A percentile compares a stretch with the other conserved stretches of the same genome.
These are phyloP conservation scores for Trametes cubensis DNA, from an alignment of 768 basidiomycete species.

Conservation along the genomic window DNA sequence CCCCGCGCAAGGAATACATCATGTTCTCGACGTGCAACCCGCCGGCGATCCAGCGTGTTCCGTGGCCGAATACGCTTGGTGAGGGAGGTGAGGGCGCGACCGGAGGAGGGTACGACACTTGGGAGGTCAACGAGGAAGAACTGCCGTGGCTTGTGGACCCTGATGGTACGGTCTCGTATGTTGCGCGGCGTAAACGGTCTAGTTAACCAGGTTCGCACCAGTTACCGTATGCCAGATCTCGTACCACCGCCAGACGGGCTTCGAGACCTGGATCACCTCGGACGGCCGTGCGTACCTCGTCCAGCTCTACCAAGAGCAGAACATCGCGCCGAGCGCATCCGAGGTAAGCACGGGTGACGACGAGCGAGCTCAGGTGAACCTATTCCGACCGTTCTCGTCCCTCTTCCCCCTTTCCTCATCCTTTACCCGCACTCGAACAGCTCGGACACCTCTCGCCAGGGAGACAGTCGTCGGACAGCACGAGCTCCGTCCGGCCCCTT, in stretches of 20 bases:
- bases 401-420: background rate
- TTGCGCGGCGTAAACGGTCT: background rate
- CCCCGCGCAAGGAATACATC: constrained; percentile 69
- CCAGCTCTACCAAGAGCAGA: constrained; percentile 52
- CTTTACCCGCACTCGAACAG: background rate
- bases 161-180: constrained; percentile 52
- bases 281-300: constrained; percentile 85
- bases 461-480: constrained; percentile 19
- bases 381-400: no score
- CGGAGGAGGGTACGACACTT: constrained; percentile 62
- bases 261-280: constrained; percentile 84
- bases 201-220: constrained; percentile 32
- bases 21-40: constrained; percentile 76
- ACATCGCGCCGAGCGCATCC: constrained; percentile 23
- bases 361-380: constrained; percentile 18
- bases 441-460: constrained; percentile 16
- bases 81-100: constrained; percentile 40
- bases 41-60: constrained; percentile 78
- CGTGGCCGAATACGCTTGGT: constrained; percentile 68
- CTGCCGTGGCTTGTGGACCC: constrained; percentile 76
- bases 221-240: constrained; percentile 70
- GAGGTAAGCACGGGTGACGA: constrained; percentile 24
- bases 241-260: constrained; percentile 56
- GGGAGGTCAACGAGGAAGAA: constrained; percentile 66
- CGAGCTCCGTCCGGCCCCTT: background rate